phyloP scores from a whole-genome alignment of 2,329 filamentous ascomycete species.

The Fusarium agapanthi region DNA sequence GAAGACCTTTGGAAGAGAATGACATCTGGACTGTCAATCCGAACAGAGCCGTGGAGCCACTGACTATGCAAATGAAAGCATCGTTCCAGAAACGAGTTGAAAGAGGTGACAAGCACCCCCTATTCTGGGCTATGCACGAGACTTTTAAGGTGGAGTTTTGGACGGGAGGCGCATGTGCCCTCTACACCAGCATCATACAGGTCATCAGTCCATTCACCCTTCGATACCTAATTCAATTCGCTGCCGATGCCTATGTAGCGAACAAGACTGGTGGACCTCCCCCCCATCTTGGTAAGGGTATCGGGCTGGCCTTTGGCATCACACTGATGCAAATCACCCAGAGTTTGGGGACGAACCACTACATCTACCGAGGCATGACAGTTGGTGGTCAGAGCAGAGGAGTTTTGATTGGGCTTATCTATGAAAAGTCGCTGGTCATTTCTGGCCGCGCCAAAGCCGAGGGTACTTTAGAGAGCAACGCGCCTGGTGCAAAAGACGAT shows the following conservation, averaged over 20 bases:
- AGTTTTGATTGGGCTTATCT: constrained; percentile 85
- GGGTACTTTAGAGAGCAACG: constrained; percentile 56
- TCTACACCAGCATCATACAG: constrained; percentile 77
- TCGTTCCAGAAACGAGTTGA: constrained; percentile 75
- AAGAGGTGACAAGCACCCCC: constrained; percentile 74
- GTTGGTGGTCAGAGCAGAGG: constrained; percentile 85
- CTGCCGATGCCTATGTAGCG: constrained; percentile 79
- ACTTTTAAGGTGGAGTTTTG: constrained; percentile 87
- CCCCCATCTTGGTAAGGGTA: constrained; percentile 76
- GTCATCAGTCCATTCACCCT: constrained; percentile 87
- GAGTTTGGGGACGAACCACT: constrained; percentile 85
- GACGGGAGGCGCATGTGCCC: constrained; percentile 80
- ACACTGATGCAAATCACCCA: constrained; percentile 86
- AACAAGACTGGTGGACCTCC: constrained; percentile 57
- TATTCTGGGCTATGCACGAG: constrained; percentile 85
- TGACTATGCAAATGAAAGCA: constrained; percentile 72
- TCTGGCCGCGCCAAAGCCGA: constrained; percentile 90
- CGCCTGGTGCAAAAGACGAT: constrained; percentile 56
- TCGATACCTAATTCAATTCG: constrained; percentile 86
- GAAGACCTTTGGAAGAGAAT: constrained; percentile 80
- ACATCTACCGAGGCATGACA: constrained; percentile 92
- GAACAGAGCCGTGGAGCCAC: constrained; percentile 73
- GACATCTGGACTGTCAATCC: constrained; percentile 94
- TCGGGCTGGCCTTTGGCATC: constrained; percentile 86
- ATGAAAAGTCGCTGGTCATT: constrained; percentile 90